Conservation (phyloP, 345 rosid genomes). For the Eucalyptus viminalis region DNA sequence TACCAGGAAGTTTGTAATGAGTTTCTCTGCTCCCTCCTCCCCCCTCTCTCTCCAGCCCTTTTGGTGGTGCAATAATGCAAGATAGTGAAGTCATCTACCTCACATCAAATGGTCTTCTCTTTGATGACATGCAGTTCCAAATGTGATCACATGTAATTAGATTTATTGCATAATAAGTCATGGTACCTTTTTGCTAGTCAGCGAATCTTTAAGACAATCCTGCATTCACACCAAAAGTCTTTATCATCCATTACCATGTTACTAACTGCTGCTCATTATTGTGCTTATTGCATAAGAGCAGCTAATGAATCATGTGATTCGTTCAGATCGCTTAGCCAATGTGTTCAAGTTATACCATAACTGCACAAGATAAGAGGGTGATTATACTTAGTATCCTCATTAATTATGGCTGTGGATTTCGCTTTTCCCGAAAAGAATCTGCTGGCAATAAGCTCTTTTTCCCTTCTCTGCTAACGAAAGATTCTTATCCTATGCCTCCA, state of each 20-base stretch:
- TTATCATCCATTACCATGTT: neutral
- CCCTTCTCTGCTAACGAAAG: neutral
- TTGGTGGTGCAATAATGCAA: neutral
- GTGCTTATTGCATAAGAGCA: neutral
- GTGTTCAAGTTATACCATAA: neutral
- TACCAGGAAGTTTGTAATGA: neutral
- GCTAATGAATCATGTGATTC: neutral
- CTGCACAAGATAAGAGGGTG: neutral
- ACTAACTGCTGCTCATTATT: neutral
- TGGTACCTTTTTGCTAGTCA: neutral
- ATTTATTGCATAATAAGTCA: neutral
- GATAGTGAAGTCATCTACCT: neutral
- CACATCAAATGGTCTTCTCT: neutral
- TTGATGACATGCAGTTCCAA: neutral
- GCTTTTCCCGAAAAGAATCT: neutral
- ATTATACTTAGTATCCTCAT: neutral
- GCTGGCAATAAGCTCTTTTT: neutral
- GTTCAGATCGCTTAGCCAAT: neutral
- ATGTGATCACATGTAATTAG: neutral
- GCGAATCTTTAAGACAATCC: too few species aligned
- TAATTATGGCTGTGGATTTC: neutral
- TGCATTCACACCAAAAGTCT: too few species aligned
- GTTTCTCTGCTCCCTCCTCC: neutral
- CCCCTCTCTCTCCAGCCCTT: neutral
- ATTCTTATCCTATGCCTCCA: neutral